Evolutionary conservation across 352 stramenopile genomes (phyloP).

Genomic region (Pythium pyrilobum): DNA sequence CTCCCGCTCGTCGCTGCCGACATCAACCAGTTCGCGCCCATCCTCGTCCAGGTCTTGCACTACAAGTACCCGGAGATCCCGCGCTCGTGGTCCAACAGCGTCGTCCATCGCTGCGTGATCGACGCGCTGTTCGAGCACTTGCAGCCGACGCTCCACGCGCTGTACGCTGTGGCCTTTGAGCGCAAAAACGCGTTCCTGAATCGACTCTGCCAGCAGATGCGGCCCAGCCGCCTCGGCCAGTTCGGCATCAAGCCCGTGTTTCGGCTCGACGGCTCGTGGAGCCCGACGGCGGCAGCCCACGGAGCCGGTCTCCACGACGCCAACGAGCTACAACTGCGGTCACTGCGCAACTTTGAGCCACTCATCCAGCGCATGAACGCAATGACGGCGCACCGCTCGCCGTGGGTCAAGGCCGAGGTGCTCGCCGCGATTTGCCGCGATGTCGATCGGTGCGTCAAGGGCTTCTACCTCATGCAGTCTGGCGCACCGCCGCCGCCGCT

Average conservation of each 20-base stretch:
- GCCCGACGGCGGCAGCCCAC: no score
- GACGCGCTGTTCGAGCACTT: constrained; percentile 60
- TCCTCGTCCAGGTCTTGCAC: constrained; percentile 48
- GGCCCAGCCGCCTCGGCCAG: constrained; percentile 21
- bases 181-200: constrained; percentile 40
- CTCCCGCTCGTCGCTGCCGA: constrained; percentile 46
- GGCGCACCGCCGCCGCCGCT: constrained; percentile 2
- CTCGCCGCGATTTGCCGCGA: constrained; percentile 39
- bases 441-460: constrained; percentile 38
- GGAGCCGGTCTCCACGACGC: neutral
- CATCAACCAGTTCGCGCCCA: constrained; percentile 41
- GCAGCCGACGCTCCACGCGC: constrained; percentile 48
- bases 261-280: constrained; percentile 48
- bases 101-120: constrained; percentile 40
- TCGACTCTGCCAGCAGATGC: constrained; percentile 23
- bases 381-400: constrained; percentile 42
- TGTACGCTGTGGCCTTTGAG: constrained; percentile 49
- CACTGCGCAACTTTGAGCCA: constrained; percentile 29
- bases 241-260: constrained; percentile 44
- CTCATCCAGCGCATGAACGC: constrained; percentile 43
- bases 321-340: constrained; percentile 26
- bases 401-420: constrained; percentile 45
- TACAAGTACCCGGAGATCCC: constrained; percentile 46
- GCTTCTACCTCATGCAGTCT: constrained; percentile 27
- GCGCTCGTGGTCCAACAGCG: constrained; percentile 4